Conservation (phyloP, 345 rosid species). For the Gynandropsis gynandra region DNA sequence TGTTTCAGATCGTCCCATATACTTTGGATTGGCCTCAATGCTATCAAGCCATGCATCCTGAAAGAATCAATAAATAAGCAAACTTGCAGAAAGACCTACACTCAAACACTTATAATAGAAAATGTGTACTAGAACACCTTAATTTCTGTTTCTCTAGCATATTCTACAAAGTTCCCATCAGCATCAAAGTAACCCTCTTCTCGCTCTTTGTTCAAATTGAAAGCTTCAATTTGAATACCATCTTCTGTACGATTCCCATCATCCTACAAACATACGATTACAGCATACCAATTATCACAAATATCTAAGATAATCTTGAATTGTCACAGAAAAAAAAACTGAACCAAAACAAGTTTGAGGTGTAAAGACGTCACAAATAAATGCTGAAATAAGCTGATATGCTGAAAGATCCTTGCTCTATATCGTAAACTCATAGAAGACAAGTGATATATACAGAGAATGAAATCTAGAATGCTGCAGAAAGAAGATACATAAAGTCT, state of each 20-base stretch:
- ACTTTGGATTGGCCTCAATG: slow-evolving; percentile 46
- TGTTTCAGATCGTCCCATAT: slow-evolving; percentile 34
- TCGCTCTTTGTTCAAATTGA: slow-evolving; percentile 81
- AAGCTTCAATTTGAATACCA: slow-evolving; percentile 91
- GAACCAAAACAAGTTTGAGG: neutral
- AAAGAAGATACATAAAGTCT: no score
- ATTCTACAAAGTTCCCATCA: slow-evolving; percentile 84
- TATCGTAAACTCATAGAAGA: no score
- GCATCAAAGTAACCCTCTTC: slow-evolving; percentile 97
- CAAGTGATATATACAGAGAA: no score
- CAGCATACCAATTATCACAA: slow-evolving; percentile 23
- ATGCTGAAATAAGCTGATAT: no score
- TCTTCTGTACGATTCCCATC: slow-evolving; percentile 69
- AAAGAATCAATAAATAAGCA: slow-evolving; percentile 24
- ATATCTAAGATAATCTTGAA: slow-evolving; percentile 17
- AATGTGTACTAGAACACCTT: slow-evolving; percentile 42
- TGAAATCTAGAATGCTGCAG: no score
- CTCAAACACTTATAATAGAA: slow-evolving; percentile 2
- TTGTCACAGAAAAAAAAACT: neutral
- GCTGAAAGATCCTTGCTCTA: neutral
- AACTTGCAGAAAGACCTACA: slow-evolving; percentile 9
- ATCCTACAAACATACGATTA: slow-evolving; percentile 46
- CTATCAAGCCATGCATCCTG: slow-evolving; percentile 99
- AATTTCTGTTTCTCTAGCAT: slow-evolving; percentile 61
- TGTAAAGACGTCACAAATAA: neutral